phyloP scores from a whole-genome alignment of 257 asterid genomes.

The Capsicum rhomboideum region DNA sequence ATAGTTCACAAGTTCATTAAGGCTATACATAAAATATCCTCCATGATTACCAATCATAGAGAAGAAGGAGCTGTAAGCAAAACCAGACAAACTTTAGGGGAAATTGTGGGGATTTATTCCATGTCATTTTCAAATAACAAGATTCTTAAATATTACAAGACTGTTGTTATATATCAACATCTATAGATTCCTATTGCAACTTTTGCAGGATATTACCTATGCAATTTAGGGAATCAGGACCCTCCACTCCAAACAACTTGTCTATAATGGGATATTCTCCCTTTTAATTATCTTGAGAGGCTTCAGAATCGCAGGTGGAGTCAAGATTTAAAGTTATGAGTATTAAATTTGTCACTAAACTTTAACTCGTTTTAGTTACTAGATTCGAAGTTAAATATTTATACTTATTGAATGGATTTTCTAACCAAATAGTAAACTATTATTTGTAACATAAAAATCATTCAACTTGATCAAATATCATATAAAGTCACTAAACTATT shows the following conservation, averaged over 20 bases:
- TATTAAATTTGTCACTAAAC: not conserved
- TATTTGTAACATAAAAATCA: not conserved
- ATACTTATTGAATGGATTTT: not conserved
- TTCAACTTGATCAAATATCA: not conserved
- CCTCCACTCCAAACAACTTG: slow-evolving; percentile 19
- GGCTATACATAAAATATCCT: not conserved
- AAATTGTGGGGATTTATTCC: slow-evolving; percentile 1
- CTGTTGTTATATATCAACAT: not conserved
- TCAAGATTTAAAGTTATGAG: not conserved
- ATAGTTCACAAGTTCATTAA: not conserved
- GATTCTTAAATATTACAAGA: slow-evolving; percentile 20
- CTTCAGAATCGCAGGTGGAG: not conserved
- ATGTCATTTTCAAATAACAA: slow-evolving; percentile 18
- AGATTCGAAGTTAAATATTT: not conserved
- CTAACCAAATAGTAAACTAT: not conserved
- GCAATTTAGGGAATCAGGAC: slow-evolving; percentile 5
- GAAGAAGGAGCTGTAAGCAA: not conserved
- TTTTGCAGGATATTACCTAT: slow-evolving; percentile 16
- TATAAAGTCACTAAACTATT: not conserved
- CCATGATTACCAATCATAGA: slow-evolving; percentile 15
- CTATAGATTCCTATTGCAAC: slow-evolving; percentile 23
- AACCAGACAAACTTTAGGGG: not conserved
- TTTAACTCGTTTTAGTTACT: not conserved
- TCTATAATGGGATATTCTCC: not conserved
- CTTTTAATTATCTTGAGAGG: not conserved